Base-by-base conservation (phyloP, 345 rosid genomes). In the Draba incana region DNA sequence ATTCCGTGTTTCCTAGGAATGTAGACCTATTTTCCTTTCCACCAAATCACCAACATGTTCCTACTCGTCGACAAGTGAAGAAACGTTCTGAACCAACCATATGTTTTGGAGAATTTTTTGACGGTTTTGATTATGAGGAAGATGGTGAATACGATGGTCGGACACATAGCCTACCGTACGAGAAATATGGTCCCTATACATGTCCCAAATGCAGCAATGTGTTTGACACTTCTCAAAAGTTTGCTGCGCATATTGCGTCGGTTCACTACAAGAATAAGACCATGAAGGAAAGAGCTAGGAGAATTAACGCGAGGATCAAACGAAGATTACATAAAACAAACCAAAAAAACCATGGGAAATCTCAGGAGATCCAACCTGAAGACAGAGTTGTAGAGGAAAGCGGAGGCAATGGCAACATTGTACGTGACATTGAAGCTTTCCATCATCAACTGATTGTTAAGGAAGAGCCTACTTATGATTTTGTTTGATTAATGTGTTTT, bases 131-230 rank as follows among this genome's bases (percentile, higher is more conserved):
- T 15, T 39, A 2, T 31, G 55, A 58, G 16, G 48, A 42, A 6
- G 7, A 42, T 58, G 61, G 38, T 66, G 71, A 31, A 10, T 65
- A 73, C 24, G 77, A 73, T 58, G 77, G 72, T 23, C 77, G 72
- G 2, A 73, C 48, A n/a, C 77, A 73, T 51, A 73, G 77, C 28
- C 11, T 73, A 42, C 70, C 76, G 14, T 64, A 57, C 31, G 58
- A 55, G 25, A 72, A 64, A 35, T 64, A 54, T 4, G 75, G 77
- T 43, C 77, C 72, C 33, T 73, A 73, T 43, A 66, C 72, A 43
- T 73, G 77, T 66, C 67, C 77, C 7, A 73, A 43, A 43, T 73
- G 77, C 66, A 42, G 58, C 1, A 43, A 0, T 25, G 39, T 66
- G 15, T 66, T 58, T n/a, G 67, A 58, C 13, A 66, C 62, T 41